A percentile compares a stretch with the other conserved stretches of the same genome.
phyloP scores from a whole-genome alignment of 768 basidiomycete genomes.

The Russula sp. region DNA sequence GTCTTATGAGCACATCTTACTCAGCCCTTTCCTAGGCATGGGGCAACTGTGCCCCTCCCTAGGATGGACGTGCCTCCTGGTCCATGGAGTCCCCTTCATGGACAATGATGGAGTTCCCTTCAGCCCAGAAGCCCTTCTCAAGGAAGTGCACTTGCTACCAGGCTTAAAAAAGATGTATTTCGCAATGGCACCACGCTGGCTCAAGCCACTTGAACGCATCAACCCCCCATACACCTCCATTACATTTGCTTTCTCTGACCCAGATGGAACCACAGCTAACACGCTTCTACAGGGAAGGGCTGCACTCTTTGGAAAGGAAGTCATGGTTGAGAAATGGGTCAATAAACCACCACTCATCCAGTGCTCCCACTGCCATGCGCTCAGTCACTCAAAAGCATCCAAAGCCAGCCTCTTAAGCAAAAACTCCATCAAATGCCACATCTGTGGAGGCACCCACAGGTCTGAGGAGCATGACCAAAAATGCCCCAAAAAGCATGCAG shows the following conservation, averaged over 20 bases:
- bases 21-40: neutral
- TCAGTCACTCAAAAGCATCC: neutral
- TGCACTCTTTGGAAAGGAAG: neutral
- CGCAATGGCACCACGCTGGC: neutral
- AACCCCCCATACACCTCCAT: neutral
- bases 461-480: neutral
- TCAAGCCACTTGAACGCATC: neutral
- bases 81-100: neutral
- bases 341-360: neutral
- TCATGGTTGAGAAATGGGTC: neutral
- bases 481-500: neutral
- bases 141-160: neutral
- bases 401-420: neutral
- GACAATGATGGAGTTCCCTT: rapidly evolving
- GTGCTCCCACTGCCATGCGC: neutral
- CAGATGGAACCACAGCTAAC: neutral
- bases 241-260: neutral
- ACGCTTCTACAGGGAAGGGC: rapidly evolving
- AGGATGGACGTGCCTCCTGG: neutral
- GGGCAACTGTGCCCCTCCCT: neutral
- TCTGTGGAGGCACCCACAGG: neutral
- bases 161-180: neutral
- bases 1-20: neutral
- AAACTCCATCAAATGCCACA: neutral
- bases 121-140: rapidly evolving